Evolutionary conservation across 129 eudicot species (phyloP), one percentile per base, ranked within the genome.

Genomic region (Kitagawia praeruptora): DNA sequence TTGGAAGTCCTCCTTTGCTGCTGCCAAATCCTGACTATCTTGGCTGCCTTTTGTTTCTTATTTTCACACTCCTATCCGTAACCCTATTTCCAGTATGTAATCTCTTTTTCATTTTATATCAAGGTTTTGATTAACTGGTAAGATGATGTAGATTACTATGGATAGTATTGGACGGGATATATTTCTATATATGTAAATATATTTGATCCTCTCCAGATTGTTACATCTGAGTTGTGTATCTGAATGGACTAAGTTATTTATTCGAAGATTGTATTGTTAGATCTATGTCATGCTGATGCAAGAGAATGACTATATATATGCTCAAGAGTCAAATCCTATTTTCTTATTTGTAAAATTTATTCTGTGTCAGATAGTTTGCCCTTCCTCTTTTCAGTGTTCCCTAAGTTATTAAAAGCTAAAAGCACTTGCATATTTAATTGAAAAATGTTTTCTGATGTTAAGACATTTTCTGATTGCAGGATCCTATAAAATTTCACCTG

Each of bases 401-500:
- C 25, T 71, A 5, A 58, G 0, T 25, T 61, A 3, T 3, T 61
- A 34, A 61, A 61, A 61, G 69, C 69, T 61, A 61, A 70, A 64
- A 13, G 18, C 41, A 18, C 14, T 28, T 77, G 31, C 74, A 16
- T 19, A 37, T 23, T 9, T 46, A 34, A 31, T 12, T 72, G 46
- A 71, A 77, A 66, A 49, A 0, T 2, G 75, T 42, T 72, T 63
- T 38, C 37, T 58, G 77, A 79, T 75, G 75, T 46, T 44, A 61
- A 58, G 21, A 21, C 39, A 49, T 61, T 75, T 61, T 76, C 16
- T 73, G 40, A 53, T 93, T 84, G 78, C 89, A 96, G 99, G 99
- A 80, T 89, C 90, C 61, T 90, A 86, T 87, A 92, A 88, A 81
- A 75, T 84, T 74, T 87, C 95, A 44, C 87, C 96, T 66, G 77